Evolutionary conservation across 2,329 filamentous ascomycete species (phyloP).

Genomic region (Fulvia fulva): DNA sequence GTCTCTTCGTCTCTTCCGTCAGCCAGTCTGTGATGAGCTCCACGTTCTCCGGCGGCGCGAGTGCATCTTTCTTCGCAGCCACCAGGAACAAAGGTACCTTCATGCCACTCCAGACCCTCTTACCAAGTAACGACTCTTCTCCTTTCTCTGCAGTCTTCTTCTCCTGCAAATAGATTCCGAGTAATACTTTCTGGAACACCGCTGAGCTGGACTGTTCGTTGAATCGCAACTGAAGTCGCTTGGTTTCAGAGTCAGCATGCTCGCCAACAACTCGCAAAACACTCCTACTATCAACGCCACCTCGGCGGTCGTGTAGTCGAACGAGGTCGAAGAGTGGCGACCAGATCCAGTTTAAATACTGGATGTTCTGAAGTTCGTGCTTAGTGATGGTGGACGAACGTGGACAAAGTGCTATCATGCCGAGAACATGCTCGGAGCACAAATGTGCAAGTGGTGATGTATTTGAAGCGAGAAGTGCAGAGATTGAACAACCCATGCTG

Average conservation of each 20-base stretch:
- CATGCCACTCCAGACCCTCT: slow-evolving; percentile 68
- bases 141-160: slow-evolving; percentile 6
- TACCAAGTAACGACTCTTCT: slow-evolving; percentile 59
- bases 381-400: slow-evolving; percentile 53
- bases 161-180: slow-evolving; percentile 52
- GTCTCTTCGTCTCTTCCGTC: slow-evolving; percentile 7
- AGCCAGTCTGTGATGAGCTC: slow-evolving; percentile 58
- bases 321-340: slow-evolving; percentile 70
- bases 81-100: slow-evolving; percentile 72
- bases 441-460: slow-evolving; percentile 50
- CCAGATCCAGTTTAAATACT: slow-evolving; percentile 64
- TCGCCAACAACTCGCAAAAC: slow-evolving; percentile 72
- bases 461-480: slow-evolving; percentile 65
- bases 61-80: slow-evolving; percentile 69
- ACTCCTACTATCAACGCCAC: slow-evolving; percentile 72
- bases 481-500: slow-evolving; percentile 81
- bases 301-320: slow-evolving; percentile 72
- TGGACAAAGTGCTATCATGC: slow-evolving; percentile 78
- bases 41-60: slow-evolving; percentile 70
- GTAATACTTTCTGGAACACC: slow-evolving; percentile 76
- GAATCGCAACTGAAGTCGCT: slow-evolving; percentile 65
- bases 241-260: slow-evolving; percentile 61
- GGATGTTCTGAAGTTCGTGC: slow-evolving; percentile 43
- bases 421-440: slow-evolving; percentile 60
- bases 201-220: slow-evolving; percentile 80